Base-by-base conservation (phyloP, 1,139 yeast species). In the Candida freyschussii region DNA sequence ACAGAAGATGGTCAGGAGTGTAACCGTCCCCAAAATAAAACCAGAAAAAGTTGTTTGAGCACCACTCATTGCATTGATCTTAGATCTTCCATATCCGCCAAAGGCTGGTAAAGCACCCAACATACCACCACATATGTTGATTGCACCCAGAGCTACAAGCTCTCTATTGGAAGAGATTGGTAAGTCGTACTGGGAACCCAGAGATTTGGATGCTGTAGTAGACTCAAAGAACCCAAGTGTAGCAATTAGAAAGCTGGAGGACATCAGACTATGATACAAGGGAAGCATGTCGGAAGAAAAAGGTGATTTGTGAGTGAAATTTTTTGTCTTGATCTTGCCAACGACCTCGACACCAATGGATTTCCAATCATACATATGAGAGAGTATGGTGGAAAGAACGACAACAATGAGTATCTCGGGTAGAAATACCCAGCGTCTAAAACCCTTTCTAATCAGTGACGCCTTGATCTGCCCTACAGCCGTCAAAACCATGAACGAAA, bases 31-130 rank as follows among this genome's bases (percentile, higher is more conserved):
- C 79, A 89, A 81, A 6, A 85, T 72, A 3, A 78, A 76, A 0
- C 95, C 95, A 27, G 94, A 75, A 59, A 82, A 65, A 6, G 93
- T 91, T 0, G 96, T 83, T 44, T 76, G 76, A 0, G 95, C 97
- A 7, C 89, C 89, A 9, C 91, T 78, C 29, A 86, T 65, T 2
- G 91, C 84, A 59, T 91, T 91, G 38, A 91, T 78, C 51, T 84
- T 89, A 22, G 94, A 80, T 53, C 98, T 71, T 2, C 96, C 97
- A 53, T 91, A 91, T 0, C 98, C 97, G 3, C 98, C 98, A 66
- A 89, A 89, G 1, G 95, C 78, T 0, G 98, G 97, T 11, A 91
- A 63, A 0, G 91, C 84, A 4, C 95, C 91, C 47, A 85, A 40
- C 11, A 45, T 18, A 14, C 53, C 53, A 15, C 55, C 56, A 34